phyloP scores from a whole-genome alignment of 2,329 filamentous ascomycete genomes.

The Penicillium sp. region DNA sequence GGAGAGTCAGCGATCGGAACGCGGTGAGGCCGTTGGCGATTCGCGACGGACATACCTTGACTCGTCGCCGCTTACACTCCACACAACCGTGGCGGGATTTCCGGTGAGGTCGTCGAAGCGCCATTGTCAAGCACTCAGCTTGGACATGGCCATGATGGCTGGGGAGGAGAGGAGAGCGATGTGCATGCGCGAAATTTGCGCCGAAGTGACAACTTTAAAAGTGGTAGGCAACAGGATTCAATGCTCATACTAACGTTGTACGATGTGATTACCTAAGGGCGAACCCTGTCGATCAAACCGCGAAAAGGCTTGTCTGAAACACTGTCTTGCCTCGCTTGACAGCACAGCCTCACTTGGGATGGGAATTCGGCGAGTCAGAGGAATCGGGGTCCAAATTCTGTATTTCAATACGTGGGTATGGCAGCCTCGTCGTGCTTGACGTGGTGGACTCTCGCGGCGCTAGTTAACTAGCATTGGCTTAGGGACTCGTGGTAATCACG shows the following conservation, averaged over 20 bases:
- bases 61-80: slow-evolving; percentile 36
- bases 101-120: slow-evolving; percentile 35
- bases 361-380: neutral
- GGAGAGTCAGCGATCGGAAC: neutral
- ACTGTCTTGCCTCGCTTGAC: slow-evolving; percentile 17
- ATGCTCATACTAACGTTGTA: slow-evolving; percentile 1
- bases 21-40: neutral
- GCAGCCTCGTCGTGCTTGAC: too few species aligned
- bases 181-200: neutral
- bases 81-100: slow-evolving; percentile 38
- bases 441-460: too few species aligned
- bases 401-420: too few species aligned
- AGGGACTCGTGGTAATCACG: too few species aligned
- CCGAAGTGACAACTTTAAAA: slow-evolving; percentile 2
- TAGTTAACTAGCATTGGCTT: too few species aligned
- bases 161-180: neutral
- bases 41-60: slow-evolving; percentile 27
- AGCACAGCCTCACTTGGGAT: slow-evolving; percentile 16
- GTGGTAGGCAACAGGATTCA: slow-evolving; percentile 27
- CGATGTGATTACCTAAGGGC: slow-evolving; percentile 12
- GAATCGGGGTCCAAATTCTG: too few species aligned
- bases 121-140: slow-evolving; percentile 25
- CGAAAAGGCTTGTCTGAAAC: slow-evolving; percentile 24
- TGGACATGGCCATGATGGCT: slow-evolving; percentile 12
- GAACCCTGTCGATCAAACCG: slow-evolving; percentile 28